These are phyloP conservation scores for Lipomyces orientalis DNA, from an alignment of 805 yeast species.

Conservation along the genomic window DNA sequence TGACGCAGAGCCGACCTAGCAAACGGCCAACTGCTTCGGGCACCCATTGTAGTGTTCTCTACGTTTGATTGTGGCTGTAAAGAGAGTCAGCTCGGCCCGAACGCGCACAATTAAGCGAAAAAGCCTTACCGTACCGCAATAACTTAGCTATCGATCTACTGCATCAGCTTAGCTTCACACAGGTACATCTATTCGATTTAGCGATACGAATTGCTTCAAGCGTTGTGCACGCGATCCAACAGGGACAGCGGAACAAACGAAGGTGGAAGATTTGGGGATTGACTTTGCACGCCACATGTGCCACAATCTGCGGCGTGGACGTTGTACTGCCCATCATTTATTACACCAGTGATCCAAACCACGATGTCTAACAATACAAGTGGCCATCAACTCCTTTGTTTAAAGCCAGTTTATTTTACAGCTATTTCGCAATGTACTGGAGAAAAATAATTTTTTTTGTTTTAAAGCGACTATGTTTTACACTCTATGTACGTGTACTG, in stretches of 20 bases:
- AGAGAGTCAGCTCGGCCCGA: background rate
- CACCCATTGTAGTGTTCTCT: background rate
- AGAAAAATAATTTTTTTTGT: no score
- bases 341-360: no score
- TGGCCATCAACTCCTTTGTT: no score
- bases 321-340: no score
- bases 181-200: background rate
- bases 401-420: no score
- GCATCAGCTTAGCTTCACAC: background rate
- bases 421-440: no score
- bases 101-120: background rate
- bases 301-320: slow-evolving; percentile 25
- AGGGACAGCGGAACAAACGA: background rate
- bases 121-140: background rate
- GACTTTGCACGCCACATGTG: slow-evolving; percentile 21
- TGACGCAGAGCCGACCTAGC: background rate
- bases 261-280: background rate
- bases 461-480: no score
- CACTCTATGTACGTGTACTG: no score
- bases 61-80: background rate
- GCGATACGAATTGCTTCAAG: background rate
- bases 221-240: background rate
- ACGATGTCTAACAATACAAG: no score
- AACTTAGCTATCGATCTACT: background rate
- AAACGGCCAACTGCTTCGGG: background rate